phyloP scores from a whole-genome alignment of 257 asterid genomes.

The Leptodermis oblonga region DNA sequence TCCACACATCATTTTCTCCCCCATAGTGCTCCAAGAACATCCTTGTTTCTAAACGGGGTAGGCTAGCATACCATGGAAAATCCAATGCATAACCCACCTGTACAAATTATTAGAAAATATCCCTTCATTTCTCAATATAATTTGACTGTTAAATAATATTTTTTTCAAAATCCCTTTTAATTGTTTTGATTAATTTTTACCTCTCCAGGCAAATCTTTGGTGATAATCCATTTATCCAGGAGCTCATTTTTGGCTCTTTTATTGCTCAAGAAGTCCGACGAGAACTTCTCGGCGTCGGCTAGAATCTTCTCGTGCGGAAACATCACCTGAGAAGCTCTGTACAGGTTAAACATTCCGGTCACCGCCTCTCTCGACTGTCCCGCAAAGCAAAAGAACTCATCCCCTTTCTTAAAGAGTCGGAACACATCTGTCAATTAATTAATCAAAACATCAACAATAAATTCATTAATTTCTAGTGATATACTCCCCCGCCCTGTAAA shows the following conservation, averaged over 20 bases:
- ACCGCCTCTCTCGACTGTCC: constrained; percentile 87
- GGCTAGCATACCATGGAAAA: constrained; percentile 70
- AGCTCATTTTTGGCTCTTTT: constrained; percentile 53
- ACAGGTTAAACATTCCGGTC: constrained; percentile 81
- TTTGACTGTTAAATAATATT: not conserved
- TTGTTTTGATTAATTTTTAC: constrained; percentile 19
- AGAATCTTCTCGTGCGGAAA: constrained; percentile 65
- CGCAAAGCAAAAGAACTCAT: constrained; percentile 67
- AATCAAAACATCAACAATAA: too few relatives aligned
- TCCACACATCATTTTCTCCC: constrained; percentile 91
- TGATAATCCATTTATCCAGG: constrained; percentile 84
- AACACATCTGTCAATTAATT: constrained; percentile 85
- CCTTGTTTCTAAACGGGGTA: constrained; percentile 78
- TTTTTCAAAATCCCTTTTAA: not conserved
- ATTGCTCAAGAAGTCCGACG: constrained; percentile 41
- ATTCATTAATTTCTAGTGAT: too few relatives aligned
- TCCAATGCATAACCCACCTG: constrained; percentile 75
- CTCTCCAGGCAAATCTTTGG: constrained; percentile 93
- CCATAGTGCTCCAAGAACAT: constrained; percentile 76
- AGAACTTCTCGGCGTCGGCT: constrained; percentile 36
- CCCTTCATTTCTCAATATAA: not conserved
- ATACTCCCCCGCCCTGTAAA: too few relatives aligned
- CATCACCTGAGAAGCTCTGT: constrained; percentile 71
- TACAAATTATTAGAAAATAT: too few relatives aligned
- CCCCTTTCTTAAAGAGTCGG: constrained; percentile 53